Evolutionary conservation across 2,329 filamentous ascomycete species (phyloP).

Genomic region (Apiospora malaysiana): DNA sequence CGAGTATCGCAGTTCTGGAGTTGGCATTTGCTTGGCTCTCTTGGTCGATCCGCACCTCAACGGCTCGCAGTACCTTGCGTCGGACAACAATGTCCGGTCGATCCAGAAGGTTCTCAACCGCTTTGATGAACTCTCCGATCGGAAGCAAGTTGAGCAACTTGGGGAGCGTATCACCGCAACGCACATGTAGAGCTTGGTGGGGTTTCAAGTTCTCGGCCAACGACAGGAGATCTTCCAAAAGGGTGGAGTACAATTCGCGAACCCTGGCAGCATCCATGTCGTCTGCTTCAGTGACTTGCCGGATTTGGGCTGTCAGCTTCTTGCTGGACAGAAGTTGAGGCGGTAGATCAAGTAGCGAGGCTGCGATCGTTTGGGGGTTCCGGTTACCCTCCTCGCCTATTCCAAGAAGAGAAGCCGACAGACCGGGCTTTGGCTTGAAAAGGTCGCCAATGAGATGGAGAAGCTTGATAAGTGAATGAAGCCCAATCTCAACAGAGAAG

Average conservation of each 20-base stretch:
- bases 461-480: slow-evolving; percentile 79
- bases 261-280: slow-evolving; percentile 71
- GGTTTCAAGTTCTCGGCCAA: slow-evolving; percentile 70
- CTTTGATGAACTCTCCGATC: slow-evolving; percentile 86
- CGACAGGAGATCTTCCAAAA: slow-evolving; percentile 69
- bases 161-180: slow-evolving; percentile 74
- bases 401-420: slow-evolving; percentile 76
- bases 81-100: slow-evolving; percentile 77
- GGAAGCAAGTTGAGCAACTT: slow-evolving; percentile 85
- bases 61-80: slow-evolving; percentile 78
- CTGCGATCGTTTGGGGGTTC: slow-evolving; percentile 57
- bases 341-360: slow-evolving; percentile 61
- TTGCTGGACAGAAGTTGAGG: slow-evolving; percentile 64
- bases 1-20: slow-evolving; percentile 74
- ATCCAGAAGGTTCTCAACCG: slow-evolving; percentile 81
- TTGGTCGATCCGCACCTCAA: slow-evolving; percentile 79
- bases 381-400: slow-evolving; percentile 53
- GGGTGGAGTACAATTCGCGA: slow-evolving; percentile 70
- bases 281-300: slow-evolving; percentile 62
- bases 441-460: slow-evolving; percentile 77
- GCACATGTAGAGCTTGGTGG: slow-evolving; percentile 59
- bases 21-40: slow-evolving; percentile 72
- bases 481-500: slow-evolving; percentile 77
- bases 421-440: slow-evolving; percentile 73
- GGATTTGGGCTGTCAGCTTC: slow-evolving; percentile 61